These are phyloP conservation scores for Ceratocystis smalleyi DNA, from an alignment of 2,329 filamentous ascomycete species.

Conservation along the genomic window DNA sequence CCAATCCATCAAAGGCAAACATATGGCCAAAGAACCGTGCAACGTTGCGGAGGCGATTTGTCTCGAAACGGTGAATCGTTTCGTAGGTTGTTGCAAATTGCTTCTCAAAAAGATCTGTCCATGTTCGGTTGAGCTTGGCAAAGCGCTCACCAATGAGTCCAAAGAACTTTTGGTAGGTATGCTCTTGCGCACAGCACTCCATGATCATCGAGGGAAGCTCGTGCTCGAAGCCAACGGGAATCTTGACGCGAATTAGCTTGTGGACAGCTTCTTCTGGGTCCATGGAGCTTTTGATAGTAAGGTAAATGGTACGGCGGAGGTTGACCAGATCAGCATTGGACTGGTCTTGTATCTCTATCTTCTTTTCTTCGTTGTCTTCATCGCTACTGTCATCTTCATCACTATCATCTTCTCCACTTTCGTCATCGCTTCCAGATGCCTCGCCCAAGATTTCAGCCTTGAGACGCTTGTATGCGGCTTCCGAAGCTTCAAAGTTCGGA, in stretches of 20 bases:
- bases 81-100: conserved; percentile 89
- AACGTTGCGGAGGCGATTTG: conserved; percentile 86
- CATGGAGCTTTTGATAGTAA: conserved; percentile 93
- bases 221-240: conserved; percentile 71
- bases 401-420: conserved; percentile 40
- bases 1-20: conserved; percentile 72
- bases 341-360: conserved; percentile 93
- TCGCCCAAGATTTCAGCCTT: conserved; percentile 92
- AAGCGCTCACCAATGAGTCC: conserved; percentile 88
- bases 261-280: conserved; percentile 95
- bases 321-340: conserved; percentile 93
- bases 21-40: conserved; percentile 90
- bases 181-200: conserved; percentile 91
- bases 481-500: conserved; percentile 73
- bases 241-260: conserved; percentile 86
- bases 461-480: conserved; percentile 75
- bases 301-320: conserved; percentile 81
- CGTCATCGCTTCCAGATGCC: conserved; percentile 69
- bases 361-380: conserved; percentile 62
- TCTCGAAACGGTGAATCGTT: conserved; percentile 93
- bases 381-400: conserved; percentile 53
- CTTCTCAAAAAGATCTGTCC: conserved; percentile 84
- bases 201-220: conserved; percentile 95
- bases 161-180: conserved; percentile 95
- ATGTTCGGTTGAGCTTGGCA: conserved; percentile 86